phyloP scores from a whole-genome alignment of 352 stramenopile species.

The Stramenopiles sp. region DNA sequence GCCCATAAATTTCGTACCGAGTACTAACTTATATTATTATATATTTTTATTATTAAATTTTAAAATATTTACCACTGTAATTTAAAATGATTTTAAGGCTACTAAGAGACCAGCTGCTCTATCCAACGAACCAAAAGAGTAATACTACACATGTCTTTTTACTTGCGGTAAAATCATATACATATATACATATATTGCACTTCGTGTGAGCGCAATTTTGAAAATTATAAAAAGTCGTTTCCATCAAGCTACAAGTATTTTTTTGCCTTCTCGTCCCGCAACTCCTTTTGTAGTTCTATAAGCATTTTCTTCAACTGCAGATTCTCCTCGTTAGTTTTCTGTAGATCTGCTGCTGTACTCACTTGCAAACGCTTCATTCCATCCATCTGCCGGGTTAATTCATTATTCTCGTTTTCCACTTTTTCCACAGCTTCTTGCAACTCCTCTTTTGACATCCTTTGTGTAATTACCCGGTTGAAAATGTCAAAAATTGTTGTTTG shows the following conservation, averaged over 20 bases:
- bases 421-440: conserved; percentile 42
- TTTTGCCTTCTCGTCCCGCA: not conserved
- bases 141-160: too few species aligned
- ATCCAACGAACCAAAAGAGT: too few species aligned
- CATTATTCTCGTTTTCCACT: conserved; percentile 43
- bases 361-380: not conserved
- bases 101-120: too few species aligned
- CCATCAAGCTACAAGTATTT: not conserved
- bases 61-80: too few species aligned
- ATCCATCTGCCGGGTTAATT: conserved; percentile 23
- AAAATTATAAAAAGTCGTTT: not conserved
- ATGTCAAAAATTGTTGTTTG: conserved; percentile 41
- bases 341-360: not conserved
- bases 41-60: too few species aligned
- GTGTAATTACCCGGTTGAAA: conserved; percentile 52
- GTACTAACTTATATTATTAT: too few species aligned
- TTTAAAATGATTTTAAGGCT: too few species aligned
- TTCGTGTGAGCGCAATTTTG: too few species aligned
- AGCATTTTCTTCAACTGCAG: not conserved
- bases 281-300: not conserved
- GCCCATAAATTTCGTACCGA: too few species aligned
- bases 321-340: not conserved
- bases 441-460: conserved; percentile 49
- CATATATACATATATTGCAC: too few species aligned
- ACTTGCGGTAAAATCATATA: too few species aligned